Base-by-base conservation (phyloP, 768 basidiomycete species). In the Boletus tylopilopsis region DNA sequence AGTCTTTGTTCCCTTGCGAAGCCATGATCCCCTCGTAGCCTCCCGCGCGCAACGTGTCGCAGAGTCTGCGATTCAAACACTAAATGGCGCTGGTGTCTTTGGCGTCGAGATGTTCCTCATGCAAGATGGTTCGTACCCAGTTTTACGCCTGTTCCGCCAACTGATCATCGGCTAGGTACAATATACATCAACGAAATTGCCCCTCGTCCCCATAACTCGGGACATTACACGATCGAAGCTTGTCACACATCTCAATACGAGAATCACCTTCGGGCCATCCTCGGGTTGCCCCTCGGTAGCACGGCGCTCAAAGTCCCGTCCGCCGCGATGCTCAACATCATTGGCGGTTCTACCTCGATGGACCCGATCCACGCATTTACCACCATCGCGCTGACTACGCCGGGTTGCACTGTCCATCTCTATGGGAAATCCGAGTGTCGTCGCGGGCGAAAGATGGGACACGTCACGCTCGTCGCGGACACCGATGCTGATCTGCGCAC, bases 91-190 rank as follows among this genome's bases (percentile, higher is more conserved):
- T 9, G 96, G 96, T 11, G 81, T 97, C 22, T 98, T 96, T 70
- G 96, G 94, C 2, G 94, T 99, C 1, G 96, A 99, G 68, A 92
- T 98, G 93, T 99, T 99, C 72, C 73, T 97, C 35, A 79, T 95
- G 79, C 71, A 77, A 24, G 80, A 94, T 62, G 94, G 95, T 92
- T 58, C 16, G 49, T 49, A 18, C 10, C 2, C 37, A 39, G 64
- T 7, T 35, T 32, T 27, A 7, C 37, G 8, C 25, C 24, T 22
- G 15, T 23, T 13, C 7, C 23, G n/a, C 5, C 8, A 3, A 25
- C 40, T 15, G 27, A 49, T n/a, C 15, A 15, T 12, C 24, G 23
- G 4, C 6, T 56, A 94, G 93, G 88, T 12, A 67, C 74, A 1
- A 77, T 97, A 1, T 82, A 83, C 50, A 79, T 99, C 55, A 99